These are phyloP conservation scores for Aspergillus sp. DNA, from an alignment of 2,329 filamentous ascomycete genomes.

Conservation along the genomic window DNA sequence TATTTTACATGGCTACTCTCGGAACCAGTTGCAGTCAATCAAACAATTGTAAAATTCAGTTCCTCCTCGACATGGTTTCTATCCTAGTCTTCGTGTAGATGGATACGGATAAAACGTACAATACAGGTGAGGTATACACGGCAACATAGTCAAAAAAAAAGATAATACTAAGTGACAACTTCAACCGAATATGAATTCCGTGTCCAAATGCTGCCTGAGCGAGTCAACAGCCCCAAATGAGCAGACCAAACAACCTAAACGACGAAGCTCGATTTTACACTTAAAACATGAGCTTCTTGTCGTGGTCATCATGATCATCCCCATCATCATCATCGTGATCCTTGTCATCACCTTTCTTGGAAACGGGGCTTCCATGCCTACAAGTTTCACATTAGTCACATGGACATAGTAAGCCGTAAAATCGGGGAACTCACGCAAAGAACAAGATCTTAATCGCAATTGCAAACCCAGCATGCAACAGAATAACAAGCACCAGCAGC, in stretches of 20 bases:
- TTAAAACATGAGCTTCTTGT: conserved; percentile 31
- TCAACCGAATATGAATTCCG: background rate
- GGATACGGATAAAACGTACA: conserved; percentile 6
- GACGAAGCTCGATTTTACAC: conserved; percentile 10
- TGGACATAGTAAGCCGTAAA: background rate
- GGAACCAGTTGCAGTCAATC: conserved; percentile 37
- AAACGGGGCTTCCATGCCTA: conserved; percentile 63
- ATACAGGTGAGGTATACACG: conserved; percentile 14
- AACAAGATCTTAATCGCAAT: conserved; percentile 96
- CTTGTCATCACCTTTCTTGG: conserved; percentile 41
- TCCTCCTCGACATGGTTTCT: background rate
- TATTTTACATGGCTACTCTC: conserved; percentile 33
- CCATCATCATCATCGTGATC: conserved; percentile 27
- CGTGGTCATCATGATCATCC: conserved; percentile 20
- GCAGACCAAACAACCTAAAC: background rate
- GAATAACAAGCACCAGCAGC: conserved; percentile 78
- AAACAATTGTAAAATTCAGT: conserved; percentile 39
- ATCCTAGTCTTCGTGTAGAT: background rate
- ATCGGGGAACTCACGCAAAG: conserved; percentile 65
- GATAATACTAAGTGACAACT: background rate
- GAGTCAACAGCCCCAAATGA: conserved; percentile 11
- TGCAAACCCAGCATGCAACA: conserved; percentile 82
- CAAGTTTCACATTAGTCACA: conserved; percentile 13
- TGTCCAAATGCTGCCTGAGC: conserved; percentile 22
- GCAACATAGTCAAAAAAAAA: conserved; percentile 1